Base-by-base conservation (phyloP, 257 asterid genomes). In the Anisodus acutangulus region DNA sequence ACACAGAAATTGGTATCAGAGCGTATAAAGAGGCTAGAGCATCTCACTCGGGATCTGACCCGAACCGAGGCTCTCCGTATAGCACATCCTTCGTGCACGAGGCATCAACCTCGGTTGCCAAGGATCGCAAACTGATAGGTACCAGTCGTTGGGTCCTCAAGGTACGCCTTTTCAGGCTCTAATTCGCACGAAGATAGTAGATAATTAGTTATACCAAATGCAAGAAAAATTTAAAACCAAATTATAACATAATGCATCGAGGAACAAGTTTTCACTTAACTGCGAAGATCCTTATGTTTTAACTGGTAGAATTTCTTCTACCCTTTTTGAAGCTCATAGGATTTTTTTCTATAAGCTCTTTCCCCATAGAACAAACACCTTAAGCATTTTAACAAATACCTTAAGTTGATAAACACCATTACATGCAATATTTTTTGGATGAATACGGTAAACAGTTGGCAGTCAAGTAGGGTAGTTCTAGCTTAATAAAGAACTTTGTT, bases 391-490 rank as follows among this genome's bases (percentile, higher is more conserved):
- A 49, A 72, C 62, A 26, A 11, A 49, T 12, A 49, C 19, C 17
- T 11, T 26, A 4, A 26, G 81, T 26, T 76, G 22, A 19, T 6
- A 4, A 22, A 22, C 60, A 47, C 31, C 79, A 71, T 26, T 8
- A 69, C 80, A 47, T 72, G 41, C 57, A 43, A 72, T 51, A 11
- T 49, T 9, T 72, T 47, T 72, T 10, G 80, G 80, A 72, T 11
- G 41, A 72, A 45, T 71, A 72, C 2, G 10, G 57, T 9, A 72
- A 45, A 62, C 62, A 49, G 11, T 49, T 74, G 59, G 43, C 62
- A 11, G 81, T 74, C 81, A 17, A 49, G 43, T 49, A 22, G 60
- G 60, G 62, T 74, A 74, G 22, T 74, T 49, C 81, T 74, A 74
- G 62, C 41, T 72, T 19, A 45, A 45, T 45, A 72, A 45, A 72